phyloP scores from a whole-genome alignment of 768 basidiomycete genomes.

The Omphalotus guepiniiformis region DNA sequence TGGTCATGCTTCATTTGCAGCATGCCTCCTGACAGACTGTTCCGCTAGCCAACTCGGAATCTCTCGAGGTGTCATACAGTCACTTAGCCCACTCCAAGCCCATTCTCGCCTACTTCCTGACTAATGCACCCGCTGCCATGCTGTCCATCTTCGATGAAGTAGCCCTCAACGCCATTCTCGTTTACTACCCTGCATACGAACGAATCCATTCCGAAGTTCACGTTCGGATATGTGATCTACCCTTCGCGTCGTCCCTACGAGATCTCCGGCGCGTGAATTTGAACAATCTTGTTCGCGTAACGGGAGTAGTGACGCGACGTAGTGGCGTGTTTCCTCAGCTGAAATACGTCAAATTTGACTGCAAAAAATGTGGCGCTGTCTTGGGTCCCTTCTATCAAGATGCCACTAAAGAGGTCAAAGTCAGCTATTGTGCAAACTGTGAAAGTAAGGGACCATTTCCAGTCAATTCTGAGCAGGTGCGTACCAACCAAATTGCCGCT shows the following conservation, averaged over 20 bases:
- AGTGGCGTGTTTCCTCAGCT: constrained; percentile 98
- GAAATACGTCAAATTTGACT: constrained; percentile 99
- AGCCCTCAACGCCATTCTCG: constrained; percentile 88
- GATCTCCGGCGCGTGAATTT: constrained; percentile 90
- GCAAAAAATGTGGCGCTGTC: constrained; percentile 88
- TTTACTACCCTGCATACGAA: constrained; percentile 94
- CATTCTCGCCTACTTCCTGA: constrained; percentile 95
- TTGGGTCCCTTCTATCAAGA: constrained; percentile 99
- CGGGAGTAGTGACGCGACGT: constrained; percentile 92
- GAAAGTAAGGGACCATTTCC: constrained; percentile 93
- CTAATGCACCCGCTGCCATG: constrained; percentile 92
- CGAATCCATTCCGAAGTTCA: constrained; percentile 98
- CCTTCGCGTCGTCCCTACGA: constrained; percentile 83
- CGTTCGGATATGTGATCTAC: constrained; percentile 93
- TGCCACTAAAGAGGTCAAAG: constrained; percentile 87
- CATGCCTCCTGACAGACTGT: constrained; percentile 9
- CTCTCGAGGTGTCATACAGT: constrained; percentile 95
- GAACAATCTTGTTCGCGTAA: constrained; percentile 92
- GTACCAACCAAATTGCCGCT: constrained; percentile 13
- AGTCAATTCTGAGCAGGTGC: constrained; percentile 93
- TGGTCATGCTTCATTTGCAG: constrained; percentile 17
- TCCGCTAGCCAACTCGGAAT: constrained; percentile 88
- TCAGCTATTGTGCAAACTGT: constrained; percentile 93
- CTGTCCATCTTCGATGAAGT: constrained; percentile 93
- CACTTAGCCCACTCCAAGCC: constrained; percentile 91